A percentile compares a stretch with the other conserved stretches of the same genome.
These are phyloP conservation scores for Nymphaea colorata DNA, from an alignment of 164 flowering plant species.

Conservation along the genomic window DNA sequence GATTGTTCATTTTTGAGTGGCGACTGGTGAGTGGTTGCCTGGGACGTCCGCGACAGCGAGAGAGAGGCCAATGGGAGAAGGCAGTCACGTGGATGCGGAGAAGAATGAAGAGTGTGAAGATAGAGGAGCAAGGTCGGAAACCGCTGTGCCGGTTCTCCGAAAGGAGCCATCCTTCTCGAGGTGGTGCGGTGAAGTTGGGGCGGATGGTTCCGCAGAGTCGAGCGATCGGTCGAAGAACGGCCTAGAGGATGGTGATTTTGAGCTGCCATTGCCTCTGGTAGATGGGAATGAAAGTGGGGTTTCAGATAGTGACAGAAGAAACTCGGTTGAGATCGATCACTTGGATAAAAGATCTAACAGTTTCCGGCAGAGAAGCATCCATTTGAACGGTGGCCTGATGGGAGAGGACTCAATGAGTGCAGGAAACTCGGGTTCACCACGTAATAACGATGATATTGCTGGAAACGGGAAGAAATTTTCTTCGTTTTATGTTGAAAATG, in stretches of 20 bases:
- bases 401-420: slow-evolving; percentile 9
- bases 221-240: slow-evolving; percentile 9
- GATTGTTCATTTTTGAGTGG: not conserved
- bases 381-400: slow-evolving; percentile 23
- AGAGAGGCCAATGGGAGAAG: slow-evolving; percentile 39
- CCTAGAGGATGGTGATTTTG: slow-evolving; percentile 36
- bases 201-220: slow-evolving; percentile 9
- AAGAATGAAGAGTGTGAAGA: slow-evolving; percentile 10
- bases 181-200: slow-evolving; percentile 46
- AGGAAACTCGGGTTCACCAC: not conserved
- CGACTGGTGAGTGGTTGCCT: no score
- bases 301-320: slow-evolving; percentile 14
- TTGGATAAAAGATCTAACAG: not conserved
- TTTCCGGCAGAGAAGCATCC: slow-evolving; percentile 20
- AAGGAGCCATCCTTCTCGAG: slow-evolving; percentile 58
- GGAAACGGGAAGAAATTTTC: slow-evolving; percentile 24
- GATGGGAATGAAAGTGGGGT: slow-evolving; percentile 10
- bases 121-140: slow-evolving; percentile 6
- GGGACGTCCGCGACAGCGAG: not conserved
- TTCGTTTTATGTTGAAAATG: slow-evolving; percentile 58
- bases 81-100: slow-evolving; percentile 15
- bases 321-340: not conserved
- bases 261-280: slow-evolving; percentile 29
- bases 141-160: slow-evolving; percentile 15
- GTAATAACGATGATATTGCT: slow-evolving; percentile 5